Conservation (phyloP, 2,329 filamentous ascomycete genomes). For the Fusarium kyushuense region DNA sequence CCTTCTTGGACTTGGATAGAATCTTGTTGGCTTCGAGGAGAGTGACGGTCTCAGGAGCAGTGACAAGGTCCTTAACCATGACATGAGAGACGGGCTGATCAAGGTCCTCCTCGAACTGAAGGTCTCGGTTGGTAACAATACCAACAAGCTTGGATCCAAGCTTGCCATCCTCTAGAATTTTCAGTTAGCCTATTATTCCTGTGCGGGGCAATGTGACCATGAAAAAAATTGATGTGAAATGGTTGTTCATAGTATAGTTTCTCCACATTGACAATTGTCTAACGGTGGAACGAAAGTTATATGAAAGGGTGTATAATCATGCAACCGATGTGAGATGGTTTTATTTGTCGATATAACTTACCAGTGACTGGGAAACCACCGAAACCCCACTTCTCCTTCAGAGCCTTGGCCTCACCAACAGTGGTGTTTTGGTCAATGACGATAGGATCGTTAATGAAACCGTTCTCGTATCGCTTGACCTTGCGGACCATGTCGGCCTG, state of each 20-base stretch:
- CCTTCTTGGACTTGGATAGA: conserved; percentile 96
- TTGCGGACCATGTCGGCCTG: conserved; percentile 99
- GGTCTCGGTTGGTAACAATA: conserved; percentile 97
- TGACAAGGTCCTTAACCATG: conserved; percentile 96
- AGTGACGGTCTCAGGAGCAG: conserved; percentile 84
- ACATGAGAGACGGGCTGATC: conserved; percentile 82
- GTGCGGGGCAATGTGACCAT: conserved; percentile 19
- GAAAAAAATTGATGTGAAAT: conserved; percentile 29
- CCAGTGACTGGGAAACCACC: conserved; percentile 98
- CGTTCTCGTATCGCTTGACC: conserved; percentile 99
- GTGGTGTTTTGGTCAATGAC: conserved; percentile 90
- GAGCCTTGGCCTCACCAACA: conserved; percentile 87
- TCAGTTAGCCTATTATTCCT: conserved; percentile 41
- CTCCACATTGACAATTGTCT: conserved; percentile 86
- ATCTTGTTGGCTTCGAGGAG: conserved; percentile 92
- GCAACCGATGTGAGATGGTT: conserved; percentile 50
- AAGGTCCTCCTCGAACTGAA: conserved; percentile 90
- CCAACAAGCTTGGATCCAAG: conserved; percentile 96
- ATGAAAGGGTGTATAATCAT: conserved; percentile 85
- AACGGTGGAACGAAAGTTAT: conserved; percentile 99
- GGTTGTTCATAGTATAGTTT: conserved; percentile 54
- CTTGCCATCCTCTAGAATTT: conserved; percentile 82
- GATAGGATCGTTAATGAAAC: conserved; percentile 96
- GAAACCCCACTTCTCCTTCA: conserved; percentile 99
- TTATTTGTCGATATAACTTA: conserved; percentile 65